Evolutionary conservation across 2,329 filamentous ascomycete species (phyloP), one percentile per base, ranked within the genome.

Genomic region (Ophiocordyceps camponoti-saundersi): DNA sequence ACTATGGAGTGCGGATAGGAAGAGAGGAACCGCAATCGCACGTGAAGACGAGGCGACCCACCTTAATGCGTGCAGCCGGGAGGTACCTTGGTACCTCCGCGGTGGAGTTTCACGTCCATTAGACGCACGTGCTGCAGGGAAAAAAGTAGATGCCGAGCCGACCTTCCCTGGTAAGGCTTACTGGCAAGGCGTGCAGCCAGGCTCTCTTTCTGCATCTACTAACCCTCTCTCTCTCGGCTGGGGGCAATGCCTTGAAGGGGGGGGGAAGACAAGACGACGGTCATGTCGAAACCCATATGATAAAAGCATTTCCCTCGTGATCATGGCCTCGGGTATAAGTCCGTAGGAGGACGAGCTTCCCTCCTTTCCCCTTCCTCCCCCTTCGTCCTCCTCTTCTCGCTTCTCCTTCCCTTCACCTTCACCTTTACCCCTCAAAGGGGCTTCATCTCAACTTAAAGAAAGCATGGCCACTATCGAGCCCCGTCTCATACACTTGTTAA

Each of bases 381-480:
- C 21, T 39, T 22, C 7, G n/a, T 11, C 11, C 29, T n/a, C 22
- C 34, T 34, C 16, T 10, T 30, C 45, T 46, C 49, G 42, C 44
- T 44, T 46, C 36, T 16, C 40, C 32, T 39, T 36, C 20, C 18
- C 36, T 23, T 18, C n/a, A n/a, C n/a, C n/a, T n/a, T 13, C 11
- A 18, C 5, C 15, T 6, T 30, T 15, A 26, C 8, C 26, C 26
- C 26, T 29, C 26, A 10, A 5, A 29, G 26, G 23, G 26, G 7
- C 26, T 11, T 10, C 26, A 6, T 6, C 26, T 10, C 26, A 29
- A n/a, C n/a, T n/a, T n/a, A n/a, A n/a, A 53, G 51, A 50, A 57
- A 53, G 47, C 49, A 78, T 78, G 74, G 74, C 75, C 54, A 80
- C 75, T 57, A 80, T 80, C 64, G 77, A 81, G 70, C 77, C 77